Conservation (phyloP, 208 protist genomes). For the Chromosphaera perkinsii region DNA sequence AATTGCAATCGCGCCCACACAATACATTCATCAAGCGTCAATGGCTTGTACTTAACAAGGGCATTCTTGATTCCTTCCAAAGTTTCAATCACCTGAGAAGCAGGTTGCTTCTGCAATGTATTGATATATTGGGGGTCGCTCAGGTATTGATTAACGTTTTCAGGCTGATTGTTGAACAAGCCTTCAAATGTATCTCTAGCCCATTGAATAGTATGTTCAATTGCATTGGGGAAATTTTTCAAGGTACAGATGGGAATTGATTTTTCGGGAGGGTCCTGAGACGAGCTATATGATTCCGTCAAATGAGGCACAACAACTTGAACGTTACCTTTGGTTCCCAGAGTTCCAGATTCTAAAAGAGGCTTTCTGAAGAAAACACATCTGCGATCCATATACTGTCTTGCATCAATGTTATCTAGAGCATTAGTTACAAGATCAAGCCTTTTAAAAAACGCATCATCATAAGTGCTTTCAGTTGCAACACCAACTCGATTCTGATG, state of each 20-base stretch:
- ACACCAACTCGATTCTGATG: slow-evolving; percentile 66
- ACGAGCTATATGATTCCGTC: slow-evolving; percentile 96
- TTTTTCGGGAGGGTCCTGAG: slow-evolving; percentile 93
- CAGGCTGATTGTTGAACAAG: slow-evolving; percentile 55
- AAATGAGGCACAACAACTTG: slow-evolving; percentile 64
- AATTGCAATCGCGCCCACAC: slow-evolving; percentile 82
- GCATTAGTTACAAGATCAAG: slow-evolving; percentile 93
- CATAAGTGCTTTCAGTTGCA: slow-evolving; percentile 89
- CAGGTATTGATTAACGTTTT: slow-evolving; percentile 58
- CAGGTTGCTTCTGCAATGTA: slow-evolving; percentile 37
- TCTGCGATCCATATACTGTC: slow-evolving; percentile 59
- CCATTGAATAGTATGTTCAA: slow-evolving; percentile 97
- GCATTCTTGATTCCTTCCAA: slow-evolving; percentile 28
- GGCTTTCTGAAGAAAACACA: slow-evolving; percentile 68
- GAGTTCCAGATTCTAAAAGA: slow-evolving; percentile 97
- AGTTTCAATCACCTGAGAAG: slow-evolving; percentile 26
- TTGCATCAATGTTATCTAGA: slow-evolving; percentile 95
- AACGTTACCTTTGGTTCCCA: slow-evolving; percentile 96
- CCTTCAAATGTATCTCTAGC: slow-evolving; percentile 75
- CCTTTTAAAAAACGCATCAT: slow-evolving; percentile 85
- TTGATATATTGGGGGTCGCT: slow-evolving; percentile 34
- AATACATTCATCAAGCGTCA: slow-evolving; percentile 83
- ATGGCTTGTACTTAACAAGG: slow-evolving; percentile 57
- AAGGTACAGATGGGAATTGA: slow-evolving; percentile 98
- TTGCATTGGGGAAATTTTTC: slow-evolving; percentile 99